Evolutionary conservation across 1,284 basidiomycete genomes (phyloP).

Genomic region (Sutorius eximius): DNA sequence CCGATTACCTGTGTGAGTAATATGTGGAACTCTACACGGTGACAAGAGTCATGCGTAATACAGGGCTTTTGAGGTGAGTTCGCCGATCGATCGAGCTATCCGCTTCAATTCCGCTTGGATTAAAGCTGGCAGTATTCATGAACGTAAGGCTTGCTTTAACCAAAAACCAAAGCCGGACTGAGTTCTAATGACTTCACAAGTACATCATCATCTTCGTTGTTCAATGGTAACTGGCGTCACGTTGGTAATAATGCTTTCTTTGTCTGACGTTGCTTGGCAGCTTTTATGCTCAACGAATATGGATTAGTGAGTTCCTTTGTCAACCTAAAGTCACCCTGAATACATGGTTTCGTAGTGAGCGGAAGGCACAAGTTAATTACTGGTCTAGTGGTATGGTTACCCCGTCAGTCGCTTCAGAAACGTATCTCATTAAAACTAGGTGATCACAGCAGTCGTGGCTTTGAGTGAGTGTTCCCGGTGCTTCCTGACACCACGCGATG

Average conservation of each 20-base stretch:
- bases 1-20: slow-evolving; percentile 4
- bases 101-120: background rate
- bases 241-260: background rate
- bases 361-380: slow-evolving; percentile 3
- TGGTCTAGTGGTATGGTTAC: slow-evolving; percentile 1
- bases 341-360: slow-evolving; percentile 7
- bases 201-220: slow-evolving; percentile 2
- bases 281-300: slow-evolving; percentile 7
- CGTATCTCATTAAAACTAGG: background rate
- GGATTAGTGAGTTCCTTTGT: slow-evolving; percentile 5
- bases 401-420: background rate
- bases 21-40: background rate
- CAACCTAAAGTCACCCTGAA: background rate
- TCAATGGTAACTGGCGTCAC: slow-evolving; percentile 8
- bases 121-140: slow-evolving; percentile 1
- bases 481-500: background rate
- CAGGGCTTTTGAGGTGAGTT: slow-evolving; percentile 5
- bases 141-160: slow-evolving; percentile 1
- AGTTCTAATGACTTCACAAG: background rate
- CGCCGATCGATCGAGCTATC: background rate
- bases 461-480: slow-evolving; percentile 2
- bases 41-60: background rate
- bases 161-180: background rate
- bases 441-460: slow-evolving; percentile 2
- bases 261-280: slow-evolving; percentile 1